Base-by-base conservation (phyloP, 2,329 filamentous ascomycete genomes). In the Fusarium annulatum region DNA sequence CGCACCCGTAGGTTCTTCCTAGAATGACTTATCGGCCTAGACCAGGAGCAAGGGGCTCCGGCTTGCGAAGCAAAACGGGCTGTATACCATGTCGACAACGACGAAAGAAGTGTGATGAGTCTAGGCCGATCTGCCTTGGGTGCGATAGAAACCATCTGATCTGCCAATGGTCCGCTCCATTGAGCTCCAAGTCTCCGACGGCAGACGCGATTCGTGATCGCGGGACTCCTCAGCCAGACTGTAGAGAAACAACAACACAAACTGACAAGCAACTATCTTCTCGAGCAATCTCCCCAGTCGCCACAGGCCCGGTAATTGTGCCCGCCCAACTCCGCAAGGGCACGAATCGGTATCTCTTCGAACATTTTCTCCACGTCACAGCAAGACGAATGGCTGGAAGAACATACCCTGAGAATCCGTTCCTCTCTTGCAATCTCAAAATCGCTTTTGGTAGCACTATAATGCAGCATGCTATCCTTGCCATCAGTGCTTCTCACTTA, bases 251-350 rank as follows among this genome's bases (percentile, higher is more conserved):
- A 9, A 26, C 18, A 15, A 21, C 23, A 28, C 18, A 46, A 10
- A 7, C 8, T 5, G 12, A 28, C 11, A 14, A 46, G 23, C 11
- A 28, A 10, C 18, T 21, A 7, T 46, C 43, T 21, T 28, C 4
- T 15, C 11, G 3, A 5, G 0, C 5, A 21, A 46, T 15, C 11
- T 7, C 28, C 8, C 8, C 12, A 11, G 15, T 23, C 9, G 8
- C 15, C 15, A 12, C 15, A 21, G 11, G 43, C 11, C 11, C 18
- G 23, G 10, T 21, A 4, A 2, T 15, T 28, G 3, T 46, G 4
- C 43, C 43, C 14, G 23, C 43, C 23, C 23, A 46, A 15, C 23
- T 46, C 23, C 18, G 43, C 23, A 46, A 46, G 18, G 43, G 43
- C 18, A 28, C 43, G 18, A 46, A 15, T 28, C 18, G 43, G 0